Base-by-base conservation (phyloP, 306 rosid genomes). In the Dalbergia oliveri region DNA sequence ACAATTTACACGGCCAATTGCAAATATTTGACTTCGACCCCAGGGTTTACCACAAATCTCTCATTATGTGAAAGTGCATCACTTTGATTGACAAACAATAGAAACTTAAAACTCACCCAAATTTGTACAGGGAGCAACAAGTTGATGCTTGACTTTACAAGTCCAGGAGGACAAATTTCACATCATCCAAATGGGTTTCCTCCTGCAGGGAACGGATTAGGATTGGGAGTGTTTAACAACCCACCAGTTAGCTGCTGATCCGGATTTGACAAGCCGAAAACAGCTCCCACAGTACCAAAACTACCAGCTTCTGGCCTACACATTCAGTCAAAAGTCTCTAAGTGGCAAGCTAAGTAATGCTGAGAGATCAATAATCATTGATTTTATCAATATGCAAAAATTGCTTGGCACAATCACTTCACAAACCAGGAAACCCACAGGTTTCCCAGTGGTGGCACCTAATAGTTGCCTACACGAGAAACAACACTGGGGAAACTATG, bases 121-220 rank as follows among this genome's bases (percentile, higher is more conserved):
- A 74, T 84, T 87, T 86, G 90, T 84, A 84, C 82, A 71, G 73
- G 84, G 76, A 73, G 85, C 88, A 77, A 75, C 78, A 73, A 86
- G 79, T 58, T 72, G 83, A 86, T 90, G 90, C 81, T 82, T 79
- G 75, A 79, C 83, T 73, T 70, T 62, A 76, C 58, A 82, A 73
- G 80, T 77, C 69, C 62, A 44, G 72, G 60, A 39, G 13, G 61
- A 66, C 59, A 66, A 62, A 62, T 58, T 26, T 60, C 44, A 71
- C 73, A 57, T 83, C 75, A 96, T 15, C 94, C 97, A 67, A 96
- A 96, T 67, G 99, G 99, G 79, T 96, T 96, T 62, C 98, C 92
- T 74, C 97, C 86, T 2, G 69, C 66, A 16, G 92, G 70, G 88
- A 74, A 91, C 33, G 90, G 82, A 81, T 77, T 85, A 65, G 91